These are phyloP conservation scores for Phylloboletellus chloephorus DNA, from an alignment of 1,284 basidiomycete genomes.

Conservation along the genomic window DNA sequence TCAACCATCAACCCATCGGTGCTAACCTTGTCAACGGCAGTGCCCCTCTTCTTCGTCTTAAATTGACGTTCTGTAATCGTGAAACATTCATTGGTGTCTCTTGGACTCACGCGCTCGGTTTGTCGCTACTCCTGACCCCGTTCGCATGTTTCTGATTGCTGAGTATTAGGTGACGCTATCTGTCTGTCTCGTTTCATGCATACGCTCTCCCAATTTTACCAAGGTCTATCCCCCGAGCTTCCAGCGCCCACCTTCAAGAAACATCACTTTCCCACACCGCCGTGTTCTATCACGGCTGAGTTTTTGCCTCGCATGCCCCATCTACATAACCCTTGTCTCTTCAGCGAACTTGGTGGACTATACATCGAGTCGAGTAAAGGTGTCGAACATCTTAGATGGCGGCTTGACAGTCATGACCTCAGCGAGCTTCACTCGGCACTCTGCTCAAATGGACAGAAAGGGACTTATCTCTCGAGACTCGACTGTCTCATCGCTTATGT, in stretches of 20 bases:
- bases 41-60: slow-evolving; percentile 26
- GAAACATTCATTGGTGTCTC: slow-evolving; percentile 31
- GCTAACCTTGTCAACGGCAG: slow-evolving; percentile 14
- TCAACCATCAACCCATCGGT: slow-evolving; percentile 12
- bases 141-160: slow-evolving; percentile 1
- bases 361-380: slow-evolving; percentile 12
- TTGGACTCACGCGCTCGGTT: slow-evolving; percentile 32
- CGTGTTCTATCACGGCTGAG: slow-evolving; percentile 2
- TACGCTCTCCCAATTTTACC: slow-evolving; percentile 25
- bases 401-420: slow-evolving; percentile 14
- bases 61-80: slow-evolving; percentile 21
- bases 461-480: slow-evolving; percentile 21
- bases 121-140: background rate
- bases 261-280: slow-evolving; percentile 14
- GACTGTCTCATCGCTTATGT: slow-evolving; percentile 34
- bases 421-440: slow-evolving; percentile 17
- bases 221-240: slow-evolving; percentile 11
- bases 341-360: slow-evolving; percentile 15
- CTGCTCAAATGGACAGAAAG: background rate
- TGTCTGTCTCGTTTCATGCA: slow-evolving; percentile 28
- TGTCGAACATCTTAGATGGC: slow-evolving; percentile 19
- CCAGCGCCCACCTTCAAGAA: slow-evolving; percentile 22
- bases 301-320: slow-evolving; percentile 21
- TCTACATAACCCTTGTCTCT: slow-evolving; percentile 10
- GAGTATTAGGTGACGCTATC: slow-evolving; percentile 27